A percentile compares a stretch with the other conserved stretches of the same genome.
Evolutionary conservation across 768 basidiomycete genomes (phyloP).

Genomic region (Naganishia antarctica): DNA sequence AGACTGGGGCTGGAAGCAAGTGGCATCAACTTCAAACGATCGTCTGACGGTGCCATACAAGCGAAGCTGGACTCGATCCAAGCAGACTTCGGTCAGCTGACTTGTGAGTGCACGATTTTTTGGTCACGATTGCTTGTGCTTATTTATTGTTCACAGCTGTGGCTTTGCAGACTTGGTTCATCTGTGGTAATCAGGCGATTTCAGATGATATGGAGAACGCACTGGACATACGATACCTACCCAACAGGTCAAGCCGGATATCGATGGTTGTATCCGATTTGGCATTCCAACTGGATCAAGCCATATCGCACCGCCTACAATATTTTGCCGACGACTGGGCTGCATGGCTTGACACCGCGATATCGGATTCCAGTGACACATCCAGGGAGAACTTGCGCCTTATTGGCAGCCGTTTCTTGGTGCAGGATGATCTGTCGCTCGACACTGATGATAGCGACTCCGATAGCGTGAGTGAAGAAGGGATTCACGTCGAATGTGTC

Average conservation of each 20-base stretch:
- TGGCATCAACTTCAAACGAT: background rate
- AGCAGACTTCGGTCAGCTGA: background rate
- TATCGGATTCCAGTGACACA: constrained; percentile 41
- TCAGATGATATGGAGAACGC: background rate
- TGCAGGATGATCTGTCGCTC: constrained; percentile 5
- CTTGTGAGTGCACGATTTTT: background rate
- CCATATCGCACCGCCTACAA: constrained; percentile 68
- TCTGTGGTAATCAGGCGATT: background rate
- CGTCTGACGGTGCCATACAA: background rate
- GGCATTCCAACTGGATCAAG: constrained; percentile 53
- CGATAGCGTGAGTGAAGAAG: background rate
- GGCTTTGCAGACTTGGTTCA: background rate
- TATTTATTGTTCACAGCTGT: background rate
- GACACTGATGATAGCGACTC: constrained; percentile 21
- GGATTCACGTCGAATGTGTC: constrained; percentile 3
- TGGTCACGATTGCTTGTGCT: background rate
- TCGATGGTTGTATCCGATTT: constrained; percentile 1
- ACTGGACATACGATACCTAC: constrained; percentile 5
- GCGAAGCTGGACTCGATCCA: background rate
- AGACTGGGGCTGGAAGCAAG: background rate
- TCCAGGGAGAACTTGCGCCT: constrained; percentile 58
- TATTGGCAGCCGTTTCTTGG: constrained; percentile 68
- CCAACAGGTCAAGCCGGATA: constrained; percentile 9
- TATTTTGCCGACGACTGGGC: constrained; percentile 80
- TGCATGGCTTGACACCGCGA: constrained; percentile 61